phyloP scores from a whole-genome alignment of 169 alveolate genomes.

The Pseudocohnilembus persalinus region DNA sequence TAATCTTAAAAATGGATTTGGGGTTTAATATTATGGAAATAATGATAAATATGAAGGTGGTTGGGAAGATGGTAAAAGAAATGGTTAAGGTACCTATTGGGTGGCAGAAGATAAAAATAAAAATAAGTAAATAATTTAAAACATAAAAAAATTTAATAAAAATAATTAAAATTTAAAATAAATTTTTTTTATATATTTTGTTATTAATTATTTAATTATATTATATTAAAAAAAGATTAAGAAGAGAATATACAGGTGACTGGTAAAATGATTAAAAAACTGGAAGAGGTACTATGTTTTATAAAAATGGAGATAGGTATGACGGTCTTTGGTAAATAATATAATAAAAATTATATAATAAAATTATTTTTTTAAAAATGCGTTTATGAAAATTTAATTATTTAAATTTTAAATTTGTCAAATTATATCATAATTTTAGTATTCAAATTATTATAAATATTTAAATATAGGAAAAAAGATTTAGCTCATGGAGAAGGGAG shows the following conservation, averaged over 20 bases:
- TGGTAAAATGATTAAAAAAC: conserved; percentile 81
- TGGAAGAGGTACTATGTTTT: conserved; percentile 85
- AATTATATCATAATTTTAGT: too few species aligned
- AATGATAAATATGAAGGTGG: conserved; percentile 86
- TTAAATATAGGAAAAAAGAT: conserved; percentile 45
- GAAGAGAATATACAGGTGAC: conserved; percentile 86
- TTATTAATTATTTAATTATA: too few species aligned
- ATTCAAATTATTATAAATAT: too few species aligned
- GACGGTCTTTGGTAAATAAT: conserved; percentile 77
- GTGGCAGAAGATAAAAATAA: conserved; percentile 61
- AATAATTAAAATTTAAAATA: too few species aligned
- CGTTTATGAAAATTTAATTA: too few species aligned
- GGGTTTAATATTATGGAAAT: conserved; percentile 73
- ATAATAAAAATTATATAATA: too few species aligned
- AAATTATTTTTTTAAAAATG: too few species aligned
- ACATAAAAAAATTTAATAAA: too few species aligned
- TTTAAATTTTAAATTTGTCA: too few species aligned
- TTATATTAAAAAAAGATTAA: conserved; percentile 51
- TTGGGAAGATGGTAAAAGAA: conserved; percentile 70
- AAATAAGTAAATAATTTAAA: background rate
- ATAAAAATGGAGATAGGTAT: conserved; percentile 81
- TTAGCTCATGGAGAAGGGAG: conserved; percentile 85
- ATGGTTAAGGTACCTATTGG: conserved; percentile 88
- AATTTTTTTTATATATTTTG: too few species aligned
- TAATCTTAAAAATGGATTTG: conserved; percentile 82